phyloP scores from a whole-genome alignment of 1,284 basidiomycete genomes.

The Hemileccinum hortonii region DNA sequence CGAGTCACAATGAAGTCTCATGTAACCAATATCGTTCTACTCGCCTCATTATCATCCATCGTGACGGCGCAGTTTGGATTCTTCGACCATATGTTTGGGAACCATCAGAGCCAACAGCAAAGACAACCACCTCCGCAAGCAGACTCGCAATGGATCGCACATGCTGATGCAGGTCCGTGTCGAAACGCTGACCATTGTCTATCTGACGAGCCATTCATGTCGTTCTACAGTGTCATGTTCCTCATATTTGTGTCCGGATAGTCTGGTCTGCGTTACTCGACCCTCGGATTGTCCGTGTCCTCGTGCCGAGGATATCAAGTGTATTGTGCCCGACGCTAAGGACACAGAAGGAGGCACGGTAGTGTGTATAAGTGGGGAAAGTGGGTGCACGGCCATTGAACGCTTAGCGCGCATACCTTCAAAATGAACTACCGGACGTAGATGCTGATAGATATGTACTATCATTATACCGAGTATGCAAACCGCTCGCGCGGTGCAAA shows the following conservation, averaged over 20 bases:
- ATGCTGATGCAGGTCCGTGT: constrained; percentile 33
- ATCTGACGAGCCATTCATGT: not conserved
- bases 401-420: constrained; percentile 37
- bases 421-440: constrained; percentile 2
- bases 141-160: constrained; percentile 33
- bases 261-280: constrained; percentile 54
- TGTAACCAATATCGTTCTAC: constrained; percentile 8
- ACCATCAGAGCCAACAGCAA: constrained; percentile 33
- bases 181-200: not conserved
- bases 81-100: constrained; percentile 39
- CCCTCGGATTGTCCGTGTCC: constrained; percentile 64
- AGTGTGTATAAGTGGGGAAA: constrained; percentile 55
- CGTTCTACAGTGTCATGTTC: constrained; percentile 53
- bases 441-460: not conserved
- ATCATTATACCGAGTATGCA: too few species aligned
- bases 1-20: constrained; percentile 19
- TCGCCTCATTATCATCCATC: constrained; percentile 22
- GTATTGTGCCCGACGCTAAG: constrained; percentile 51
- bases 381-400: constrained; percentile 52
- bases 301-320: constrained; percentile 57
- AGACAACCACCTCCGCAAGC: constrained; percentile 18
- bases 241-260: constrained; percentile 59
- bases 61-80: constrained; percentile 37
- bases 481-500: too few species aligned
- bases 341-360: constrained; percentile 44